phyloP scores from a whole-genome alignment of 257 asterid species.

The Salvia splendens region DNA sequence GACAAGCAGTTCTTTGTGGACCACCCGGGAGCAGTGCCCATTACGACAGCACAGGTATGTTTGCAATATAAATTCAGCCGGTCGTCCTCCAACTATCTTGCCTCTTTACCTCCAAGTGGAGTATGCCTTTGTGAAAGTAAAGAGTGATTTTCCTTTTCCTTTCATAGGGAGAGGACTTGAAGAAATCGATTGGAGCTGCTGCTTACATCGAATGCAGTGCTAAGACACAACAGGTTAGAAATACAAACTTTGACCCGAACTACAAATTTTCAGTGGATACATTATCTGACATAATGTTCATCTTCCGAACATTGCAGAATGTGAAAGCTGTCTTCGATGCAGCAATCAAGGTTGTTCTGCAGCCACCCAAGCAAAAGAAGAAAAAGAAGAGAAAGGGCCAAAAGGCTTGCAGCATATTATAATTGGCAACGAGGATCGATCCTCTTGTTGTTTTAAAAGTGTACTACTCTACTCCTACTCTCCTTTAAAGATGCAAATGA shows the following conservation, averaged over 20 bases:
- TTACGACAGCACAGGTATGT: slow-evolving; percentile 58
- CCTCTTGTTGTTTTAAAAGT: slow-evolving; percentile 4
- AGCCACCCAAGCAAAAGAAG: slow-evolving; percentile 77
- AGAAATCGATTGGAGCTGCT: slow-evolving; percentile 63
- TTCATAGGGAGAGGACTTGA: slow-evolving; percentile 73
- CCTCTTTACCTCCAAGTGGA: not conserved
- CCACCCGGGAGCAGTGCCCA: slow-evolving; percentile 78
- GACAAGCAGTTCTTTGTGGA: slow-evolving; percentile 66
- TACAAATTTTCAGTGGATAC: not conserved
- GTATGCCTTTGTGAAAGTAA: not conserved
- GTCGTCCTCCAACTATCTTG: slow-evolving; percentile 14
- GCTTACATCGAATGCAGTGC: slow-evolving; percentile 84
- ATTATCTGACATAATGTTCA: not conserved
- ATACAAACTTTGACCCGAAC: not conserved
- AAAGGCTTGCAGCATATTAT: slow-evolving; percentile 58
- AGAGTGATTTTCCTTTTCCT: slow-evolving; percentile 22
- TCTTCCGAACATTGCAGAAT: slow-evolving; percentile 48
- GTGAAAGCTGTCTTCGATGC: slow-evolving; percentile 82
- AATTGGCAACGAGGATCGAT: slow-evolving; percentile 22
- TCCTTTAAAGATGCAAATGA: slow-evolving; percentile 20
- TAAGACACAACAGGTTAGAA: slow-evolving; percentile 68
- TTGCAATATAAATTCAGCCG: slow-evolving; percentile 7
- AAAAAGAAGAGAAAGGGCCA: slow-evolving; percentile 77
- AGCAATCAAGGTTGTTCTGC: slow-evolving; percentile 71
- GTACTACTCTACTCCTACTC: not conserved